Percentiles rank a stretch among this genome's conserved stretches.
Conservation (phyloP, 73 alveolate genomes). For the Paramecium pentaurelia region DNA sequence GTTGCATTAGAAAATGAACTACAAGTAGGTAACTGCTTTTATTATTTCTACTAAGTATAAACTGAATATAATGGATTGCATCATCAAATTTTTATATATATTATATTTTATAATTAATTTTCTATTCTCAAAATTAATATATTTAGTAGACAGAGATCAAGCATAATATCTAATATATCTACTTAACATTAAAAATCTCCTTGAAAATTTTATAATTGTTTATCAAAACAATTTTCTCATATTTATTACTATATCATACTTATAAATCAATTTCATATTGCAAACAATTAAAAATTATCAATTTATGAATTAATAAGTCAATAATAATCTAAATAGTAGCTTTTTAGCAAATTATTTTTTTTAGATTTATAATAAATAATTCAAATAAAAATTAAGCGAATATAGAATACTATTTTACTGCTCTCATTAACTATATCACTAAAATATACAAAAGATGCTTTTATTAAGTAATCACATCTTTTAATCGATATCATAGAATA, state of each 20-base stretch:
- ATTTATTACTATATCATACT: not conserved
- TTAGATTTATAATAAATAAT: not conserved
- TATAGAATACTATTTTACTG: not conserved
- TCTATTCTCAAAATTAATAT: too few relatives aligned
- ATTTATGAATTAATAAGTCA: not conserved
- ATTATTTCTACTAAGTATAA: not conserved
- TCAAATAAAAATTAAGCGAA: not conserved
- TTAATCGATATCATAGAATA: too few relatives aligned
- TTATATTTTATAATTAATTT: not conserved
- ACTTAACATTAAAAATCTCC: not conserved
- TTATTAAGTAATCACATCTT: not conserved
- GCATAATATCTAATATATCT: too few relatives aligned
- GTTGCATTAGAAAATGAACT: not conserved
- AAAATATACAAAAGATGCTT: not conserved
- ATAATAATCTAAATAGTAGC: not conserved
- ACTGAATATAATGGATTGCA: not conserved
- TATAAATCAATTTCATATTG: not conserved
- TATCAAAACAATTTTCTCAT: too few relatives aligned
- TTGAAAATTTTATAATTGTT: too few relatives aligned
- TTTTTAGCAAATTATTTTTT: not conserved
- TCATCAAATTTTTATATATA: not conserved
- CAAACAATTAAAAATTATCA: not conserved
- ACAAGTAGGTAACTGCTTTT: not conserved
- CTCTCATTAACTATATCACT: not conserved
- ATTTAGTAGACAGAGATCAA: too few relatives aligned